Conservation (phyloP, 768 basidiomycete genomes). For the Kwoniella europaea region DNA sequence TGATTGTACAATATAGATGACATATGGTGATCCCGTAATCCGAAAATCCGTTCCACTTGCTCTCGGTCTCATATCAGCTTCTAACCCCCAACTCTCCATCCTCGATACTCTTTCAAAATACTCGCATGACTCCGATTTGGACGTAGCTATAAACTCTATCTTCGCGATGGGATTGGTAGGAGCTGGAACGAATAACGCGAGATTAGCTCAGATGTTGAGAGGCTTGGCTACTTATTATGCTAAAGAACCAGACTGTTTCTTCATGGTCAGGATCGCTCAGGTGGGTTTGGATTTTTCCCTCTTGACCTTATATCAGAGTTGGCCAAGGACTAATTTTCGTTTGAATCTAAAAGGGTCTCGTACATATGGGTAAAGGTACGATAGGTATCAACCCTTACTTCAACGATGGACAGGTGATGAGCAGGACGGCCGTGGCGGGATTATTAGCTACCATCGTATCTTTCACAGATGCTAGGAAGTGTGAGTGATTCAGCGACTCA, state of each 20-base stretch:
- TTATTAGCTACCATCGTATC: slow-evolving; percentile 83
- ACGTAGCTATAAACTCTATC: slow-evolving; percentile 94
- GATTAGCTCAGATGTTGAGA: slow-evolving; percentile 94
- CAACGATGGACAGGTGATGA: slow-evolving; percentile 87
- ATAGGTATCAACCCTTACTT: slow-evolving; percentile 97
- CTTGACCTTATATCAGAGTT: not conserved
- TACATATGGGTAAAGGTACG: slow-evolving; percentile 99
- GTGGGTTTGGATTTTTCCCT: slow-evolving; percentile 36
- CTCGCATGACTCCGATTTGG: slow-evolving; percentile 97
- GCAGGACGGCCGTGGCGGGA: slow-evolving; percentile 84
- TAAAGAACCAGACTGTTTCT: slow-evolving; percentile 95
- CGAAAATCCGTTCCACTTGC: slow-evolving; percentile 93
- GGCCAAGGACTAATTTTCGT: not conserved
- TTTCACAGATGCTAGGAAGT: slow-evolving; percentile 90
- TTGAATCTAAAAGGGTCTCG: slow-evolving; percentile 71
- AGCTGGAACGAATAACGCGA: slow-evolving; percentile 98
- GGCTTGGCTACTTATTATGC: slow-evolving; percentile 97
- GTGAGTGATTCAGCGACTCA: slow-evolving; percentile 64
- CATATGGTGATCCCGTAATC: slow-evolving; percentile 91
- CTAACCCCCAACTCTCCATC: slow-evolving; percentile 91
- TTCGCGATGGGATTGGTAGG: slow-evolving; percentile 98
- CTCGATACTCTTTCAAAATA: slow-evolving; percentile 98
- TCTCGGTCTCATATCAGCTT: slow-evolving; percentile 89
- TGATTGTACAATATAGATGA: slow-evolving; percentile 70
- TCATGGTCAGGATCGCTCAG: slow-evolving; percentile 88